Percentiles rank a stretch among this genome's conserved stretches.
These are phyloP conservation scores for Melanopsichium pennsylvanicum DNA, from an alignment of 1,284 basidiomycete genomes.

Conservation along the genomic window DNA sequence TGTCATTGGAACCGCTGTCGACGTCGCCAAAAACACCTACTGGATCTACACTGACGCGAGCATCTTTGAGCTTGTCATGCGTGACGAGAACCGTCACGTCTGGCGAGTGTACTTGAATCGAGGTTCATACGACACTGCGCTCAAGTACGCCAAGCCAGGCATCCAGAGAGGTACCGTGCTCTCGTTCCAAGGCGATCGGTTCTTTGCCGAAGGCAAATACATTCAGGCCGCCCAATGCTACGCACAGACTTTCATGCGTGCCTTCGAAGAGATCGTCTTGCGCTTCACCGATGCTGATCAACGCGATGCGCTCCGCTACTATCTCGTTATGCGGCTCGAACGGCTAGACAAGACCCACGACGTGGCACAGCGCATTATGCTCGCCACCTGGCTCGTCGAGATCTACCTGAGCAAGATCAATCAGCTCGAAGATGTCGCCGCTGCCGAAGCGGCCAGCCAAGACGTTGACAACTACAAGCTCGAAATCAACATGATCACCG, in stretches of 20 bases:
- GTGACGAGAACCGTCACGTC: constrained; percentile 89
- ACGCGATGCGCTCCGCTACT: constrained; percentile 89
- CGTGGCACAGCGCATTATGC: constrained; percentile 91
- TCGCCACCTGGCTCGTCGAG: constrained; percentile 98
- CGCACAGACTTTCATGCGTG: constrained; percentile 73
- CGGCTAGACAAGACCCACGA: constrained; percentile 78
- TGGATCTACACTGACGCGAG: constrained; percentile 93
- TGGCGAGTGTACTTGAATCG: constrained; percentile 90
- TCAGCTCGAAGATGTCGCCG: constrained; percentile 83
- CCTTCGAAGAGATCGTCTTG: constrained; percentile 89
- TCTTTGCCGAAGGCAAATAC: constrained; percentile 81
- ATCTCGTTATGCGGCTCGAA: constrained; percentile 86
- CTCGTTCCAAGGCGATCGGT: constrained; percentile 83
- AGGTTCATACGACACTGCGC: constrained; percentile 78
- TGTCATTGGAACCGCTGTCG: constrained; percentile 67
- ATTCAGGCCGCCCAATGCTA: constrained; percentile 92
- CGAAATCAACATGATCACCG: constrained; percentile 85
- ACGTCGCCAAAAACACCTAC: constrained; percentile 86
- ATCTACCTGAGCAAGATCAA: constrained; percentile 97
- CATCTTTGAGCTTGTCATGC: constrained; percentile 85
- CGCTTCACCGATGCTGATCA: constrained; percentile 89
- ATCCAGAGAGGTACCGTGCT: constrained; percentile 84
- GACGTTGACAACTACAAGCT: constrained; percentile 85
- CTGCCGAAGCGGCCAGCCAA: constrained; percentile 80
- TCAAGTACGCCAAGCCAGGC: constrained; percentile 82